Evolutionary conservation across 148 eudicot species (phyloP), one percentile per base, ranked within the genome.

Genomic region (Rhododendron henanense): DNA sequence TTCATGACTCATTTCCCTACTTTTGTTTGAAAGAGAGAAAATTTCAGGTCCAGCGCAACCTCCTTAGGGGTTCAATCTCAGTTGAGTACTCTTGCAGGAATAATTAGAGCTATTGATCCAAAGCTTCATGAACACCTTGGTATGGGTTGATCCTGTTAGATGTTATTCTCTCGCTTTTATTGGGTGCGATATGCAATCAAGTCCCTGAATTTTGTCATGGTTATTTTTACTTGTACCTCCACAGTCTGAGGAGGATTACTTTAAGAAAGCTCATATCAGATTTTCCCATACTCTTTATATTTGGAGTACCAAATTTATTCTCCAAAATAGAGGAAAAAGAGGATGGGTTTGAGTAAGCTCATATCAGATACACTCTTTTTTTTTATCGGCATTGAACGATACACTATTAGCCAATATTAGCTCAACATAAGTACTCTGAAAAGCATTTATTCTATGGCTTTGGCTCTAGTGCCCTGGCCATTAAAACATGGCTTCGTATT

Each of bases 61-160:
- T 93, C 95, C 65, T 91, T 96, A 69, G 99, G 99, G 71, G 97
- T 95, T 83, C 98, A 96, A 88, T 89, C 98, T 85, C 98, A 95
- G 84, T 91, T 96, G 87, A 86, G 91, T 85, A 90, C 93, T 78
- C 98, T 96, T 86, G 92, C 97, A 83, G 90, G 91, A 83, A 92
- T 96, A 86, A 91, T 95, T 84, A 94, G 93, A 91, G 91, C 90
- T 83, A 86, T 96, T 83, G 97, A 96, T 90, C 99, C 99, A n/a
- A 96, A 94, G 90, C 97, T 96, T 85, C 99, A 96, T 89, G 91
- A 91, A 83, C 99, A 92, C 88, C 94, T 96, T 81, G 99, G 99
- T 96, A 96, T 87, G 94, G 63, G 33, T 78, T 85, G 47, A 48
- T 65, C 81, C 50, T 50, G 63, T 79, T 44, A 28, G 14, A 82